phyloP scores from a whole-genome alignment of 1,284 basidiomycete genomes.

The Ganoderma leucocontextum region DNA sequence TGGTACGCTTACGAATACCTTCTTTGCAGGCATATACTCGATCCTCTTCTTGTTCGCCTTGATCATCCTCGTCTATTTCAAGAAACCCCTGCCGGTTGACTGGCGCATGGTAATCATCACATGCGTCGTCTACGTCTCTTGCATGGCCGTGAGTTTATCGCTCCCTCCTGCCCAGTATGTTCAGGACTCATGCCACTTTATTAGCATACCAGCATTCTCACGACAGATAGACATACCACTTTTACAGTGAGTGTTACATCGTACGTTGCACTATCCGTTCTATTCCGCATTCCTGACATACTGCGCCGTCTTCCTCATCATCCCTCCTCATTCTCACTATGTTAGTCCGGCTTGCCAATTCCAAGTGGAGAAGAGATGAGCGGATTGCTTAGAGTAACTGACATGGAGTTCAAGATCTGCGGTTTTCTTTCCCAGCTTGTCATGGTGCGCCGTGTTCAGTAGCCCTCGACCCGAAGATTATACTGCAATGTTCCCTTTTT shows the following conservation, averaged over 20 bases:
- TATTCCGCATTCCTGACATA: background rate
- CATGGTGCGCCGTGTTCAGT: constrained; percentile 15
- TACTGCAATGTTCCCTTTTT: background rate
- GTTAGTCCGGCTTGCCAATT: constrained; percentile 20
- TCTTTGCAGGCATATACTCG: constrained; percentile 24
- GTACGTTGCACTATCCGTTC: too few relatives aligned
- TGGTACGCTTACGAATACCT: background rate
- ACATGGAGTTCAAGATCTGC: constrained; percentile 20
- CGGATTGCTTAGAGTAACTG: constrained; percentile 22
- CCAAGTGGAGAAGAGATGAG: constrained; percentile 25
- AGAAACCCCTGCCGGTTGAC: constrained; percentile 27
- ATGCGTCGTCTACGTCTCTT: constrained; percentile 17
- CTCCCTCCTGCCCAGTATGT: background rate
- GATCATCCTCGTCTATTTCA: constrained; percentile 25
- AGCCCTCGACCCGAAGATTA: background rate
- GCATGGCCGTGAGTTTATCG: constrained; percentile 26
- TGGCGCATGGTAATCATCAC: constrained; percentile 19
- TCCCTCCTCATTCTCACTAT: background rate
- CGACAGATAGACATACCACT: constrained; percentile 28
- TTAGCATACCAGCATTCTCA: constrained; percentile 23
- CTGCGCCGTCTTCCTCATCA: background rate
- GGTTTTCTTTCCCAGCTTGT: constrained; percentile 28
- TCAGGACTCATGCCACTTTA: constrained; percentile 10
- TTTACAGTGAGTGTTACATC: constrained; percentile 21
- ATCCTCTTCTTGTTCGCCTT: constrained; percentile 30